phyloP scores from a whole-genome alignment of 768 basidiomycete species.

The Paxillus rubicundulus region DNA sequence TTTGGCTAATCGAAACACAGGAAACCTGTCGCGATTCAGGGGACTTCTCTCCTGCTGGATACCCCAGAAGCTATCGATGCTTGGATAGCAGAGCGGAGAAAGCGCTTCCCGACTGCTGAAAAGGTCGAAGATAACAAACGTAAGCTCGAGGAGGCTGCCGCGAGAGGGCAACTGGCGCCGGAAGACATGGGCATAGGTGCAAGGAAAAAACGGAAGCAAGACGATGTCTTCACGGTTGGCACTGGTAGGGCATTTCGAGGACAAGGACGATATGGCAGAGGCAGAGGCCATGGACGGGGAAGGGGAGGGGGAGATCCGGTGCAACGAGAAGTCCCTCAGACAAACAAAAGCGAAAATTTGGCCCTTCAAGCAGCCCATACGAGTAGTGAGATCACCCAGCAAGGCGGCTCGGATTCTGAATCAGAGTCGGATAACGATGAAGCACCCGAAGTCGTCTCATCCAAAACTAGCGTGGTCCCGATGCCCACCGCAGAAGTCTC shows the following conservation, averaged over 20 bases:
- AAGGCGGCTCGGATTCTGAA: constrained; percentile 15
- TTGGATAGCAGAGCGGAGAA: constrained; percentile 89
- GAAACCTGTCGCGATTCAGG: constrained; percentile 72
- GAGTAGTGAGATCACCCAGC: not conserved
- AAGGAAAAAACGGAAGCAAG: constrained; percentile 43
- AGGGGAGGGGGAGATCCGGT: not conserved
- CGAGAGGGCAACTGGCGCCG: constrained; percentile 69
- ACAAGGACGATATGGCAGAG: constrained; percentile 30
- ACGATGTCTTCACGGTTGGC: constrained; percentile 5
- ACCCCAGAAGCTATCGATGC: constrained; percentile 77
- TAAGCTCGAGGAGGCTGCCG: constrained; percentile 73
- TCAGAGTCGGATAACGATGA: constrained; percentile 39
- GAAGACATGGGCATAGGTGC: constrained; percentile 41
- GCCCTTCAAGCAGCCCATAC: not conserved
- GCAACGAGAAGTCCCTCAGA: not conserved
- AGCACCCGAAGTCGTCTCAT: constrained; percentile 58
- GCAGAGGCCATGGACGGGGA: constrained; percentile 27
- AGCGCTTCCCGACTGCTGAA: constrained; percentile 72
- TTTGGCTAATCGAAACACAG: constrained; percentile 35
- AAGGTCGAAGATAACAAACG: constrained; percentile 78
- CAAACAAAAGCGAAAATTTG: not conserved
- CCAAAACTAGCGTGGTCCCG: constrained; percentile 37
- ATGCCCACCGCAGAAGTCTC: constrained; percentile 8
- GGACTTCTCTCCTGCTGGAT: constrained; percentile 74
- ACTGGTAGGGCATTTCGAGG: constrained; percentile 1